Evolutionary conservation across 768 basidiomycete genomes (phyloP), one percentile per base, ranked within the genome.

Genomic region (Amanita phalloides): DNA sequence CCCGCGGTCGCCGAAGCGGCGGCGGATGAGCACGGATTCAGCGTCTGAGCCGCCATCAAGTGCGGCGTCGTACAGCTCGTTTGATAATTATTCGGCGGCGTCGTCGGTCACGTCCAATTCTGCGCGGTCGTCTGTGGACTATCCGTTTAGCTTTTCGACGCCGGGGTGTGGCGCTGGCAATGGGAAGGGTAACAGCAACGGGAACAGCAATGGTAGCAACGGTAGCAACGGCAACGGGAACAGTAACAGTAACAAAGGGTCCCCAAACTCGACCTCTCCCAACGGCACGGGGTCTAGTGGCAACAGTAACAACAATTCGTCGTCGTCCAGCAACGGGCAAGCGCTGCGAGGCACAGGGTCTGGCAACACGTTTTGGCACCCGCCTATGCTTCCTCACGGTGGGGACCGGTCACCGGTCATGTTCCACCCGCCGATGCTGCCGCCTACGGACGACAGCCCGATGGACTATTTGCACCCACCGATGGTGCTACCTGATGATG

Each of bases 401-500:
- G 76, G 33, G 4, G 33, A 75, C 25, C 68, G 73, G 51, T 81
- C 81, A 3, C 77, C 78, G 1, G 71, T 75, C 17, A 62, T 79
- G 37, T 72, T 82, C 55, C 86, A 88, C 54, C 85, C 86, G 7
- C 82, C 83, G 2, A 83, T 86, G 83, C 70, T 83, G 2, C 77
- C 78, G 0, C 62, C 68, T 0, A 23, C 67, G 4, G 80, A 80
- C 32, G 83, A 86, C 51, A 75, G 77, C 17, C 76, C 79, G 14
- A 84, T 86, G 81, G 84, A 87, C 57, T 88, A 78, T 56, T 68
- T 86, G 5, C 84, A 87, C 51, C 77, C 77, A 28, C 78, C 79
- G 7, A 70, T 79, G 72, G 66, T 75, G 45, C 68, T 76, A n/a
- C 73, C 74, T 21, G 84, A 86, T 42, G 86, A 87, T 46, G 84